Conservation (phyloP, 2,329 filamentous ascomycete genomes). For the Ascochyta lentis region DNA sequence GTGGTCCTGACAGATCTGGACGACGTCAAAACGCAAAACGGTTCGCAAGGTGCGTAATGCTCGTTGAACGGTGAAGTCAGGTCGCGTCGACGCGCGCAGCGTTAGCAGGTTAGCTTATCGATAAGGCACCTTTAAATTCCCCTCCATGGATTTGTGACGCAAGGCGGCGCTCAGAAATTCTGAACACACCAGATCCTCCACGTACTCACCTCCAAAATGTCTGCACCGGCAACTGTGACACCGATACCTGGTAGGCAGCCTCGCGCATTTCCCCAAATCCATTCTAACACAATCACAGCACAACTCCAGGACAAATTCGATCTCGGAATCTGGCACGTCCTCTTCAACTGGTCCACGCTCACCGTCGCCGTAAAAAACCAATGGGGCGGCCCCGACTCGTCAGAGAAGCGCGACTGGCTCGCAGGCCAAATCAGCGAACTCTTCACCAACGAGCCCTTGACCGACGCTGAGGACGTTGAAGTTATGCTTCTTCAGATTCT, state of each 20-base stretch:
- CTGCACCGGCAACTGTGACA: constrained; percentile 9
- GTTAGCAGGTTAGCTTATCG: constrained; percentile 9
- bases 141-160: constrained; percentile 18
- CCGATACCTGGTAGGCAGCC: constrained; percentile 12
- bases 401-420: constrained; percentile 96
- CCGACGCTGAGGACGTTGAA: constrained; percentile 82
- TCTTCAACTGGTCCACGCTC: constrained; percentile 88
- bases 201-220: constrained; percentile 8
- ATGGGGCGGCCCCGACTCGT: constrained; percentile 84
- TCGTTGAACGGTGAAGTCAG: no score
- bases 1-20: no score
- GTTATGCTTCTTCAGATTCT: constrained; percentile 86
- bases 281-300: constrained; percentile 25
- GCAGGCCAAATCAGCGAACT: constrained; percentile 86
- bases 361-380: constrained; percentile 83
- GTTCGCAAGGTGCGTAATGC: no score
- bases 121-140: neutral
- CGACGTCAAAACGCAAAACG: no score
- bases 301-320: constrained; percentile 64
- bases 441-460: constrained; percentile 65
- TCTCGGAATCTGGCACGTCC: constrained; percentile 80
- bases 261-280: neutral
- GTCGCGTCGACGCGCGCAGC: no score
- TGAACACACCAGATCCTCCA: neutral
- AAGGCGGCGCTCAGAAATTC: constrained; percentile 9